A percentile compares a stretch with the other conserved stretches of the same genome.
Evolutionary conservation across 768 basidiomycete genomes (phyloP).

Genomic region (Ramaria sp.): DNA sequence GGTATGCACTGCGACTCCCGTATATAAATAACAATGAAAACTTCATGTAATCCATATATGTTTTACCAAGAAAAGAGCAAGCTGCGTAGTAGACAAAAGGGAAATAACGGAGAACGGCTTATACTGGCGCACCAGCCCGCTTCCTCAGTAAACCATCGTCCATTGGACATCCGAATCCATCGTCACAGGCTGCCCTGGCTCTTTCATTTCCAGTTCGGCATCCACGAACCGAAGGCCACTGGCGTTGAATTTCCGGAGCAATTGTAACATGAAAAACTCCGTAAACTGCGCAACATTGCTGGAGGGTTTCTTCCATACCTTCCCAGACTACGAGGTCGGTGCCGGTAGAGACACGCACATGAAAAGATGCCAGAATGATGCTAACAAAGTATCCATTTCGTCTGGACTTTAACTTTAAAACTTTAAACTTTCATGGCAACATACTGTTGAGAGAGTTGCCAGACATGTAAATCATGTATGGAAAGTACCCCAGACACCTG

Average conservation of each 20-base stretch:
- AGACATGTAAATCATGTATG: conserved; percentile 42
- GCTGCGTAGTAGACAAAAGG: too few species aligned
- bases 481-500: conserved; percentile 36
- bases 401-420: background rate
- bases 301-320: background rate
- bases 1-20: too few species aligned
- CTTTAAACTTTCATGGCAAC: background rate
- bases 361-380: background rate
- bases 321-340: background rate
- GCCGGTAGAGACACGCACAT: background rate
- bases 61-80: too few species aligned
- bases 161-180: too few species aligned
- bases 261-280: background rate
- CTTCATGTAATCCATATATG: too few species aligned
- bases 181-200: too few species aligned
- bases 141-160: too few species aligned
- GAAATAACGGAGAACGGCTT: too few species aligned
- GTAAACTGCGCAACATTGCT: background rate
- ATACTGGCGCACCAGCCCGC: too few species aligned
- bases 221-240: too few species aligned
- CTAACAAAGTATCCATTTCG: background rate
- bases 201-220: too few species aligned
- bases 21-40: too few species aligned
- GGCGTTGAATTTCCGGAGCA: background rate
- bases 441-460: conserved; percentile 45